Evolutionary conservation across 164 flowering plant genomes (phyloP), one percentile per base, ranked within the genome.

Genomic region (Magnolia sinica): DNA sequence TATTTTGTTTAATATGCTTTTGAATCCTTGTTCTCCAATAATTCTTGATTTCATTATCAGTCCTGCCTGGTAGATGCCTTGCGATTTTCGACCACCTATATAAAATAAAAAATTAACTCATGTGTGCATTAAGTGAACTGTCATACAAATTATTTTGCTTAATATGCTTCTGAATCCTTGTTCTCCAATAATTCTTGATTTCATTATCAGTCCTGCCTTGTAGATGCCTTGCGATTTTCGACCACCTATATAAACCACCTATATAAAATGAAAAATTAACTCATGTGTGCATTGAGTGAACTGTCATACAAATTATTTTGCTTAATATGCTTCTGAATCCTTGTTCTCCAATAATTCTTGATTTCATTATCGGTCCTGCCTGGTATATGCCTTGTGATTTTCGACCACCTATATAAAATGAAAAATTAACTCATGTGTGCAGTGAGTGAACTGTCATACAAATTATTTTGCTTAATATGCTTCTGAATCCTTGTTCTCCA

Each of bases 311-410:
- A n/a, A n/a, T n/a, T n/a, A n/a, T n/a, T n/a, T 51, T 75, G 72
- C 64, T 75, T 75, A 16, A 75, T 75, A 64, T 75, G 64, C 27
- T 68, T 75, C 50, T 75, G 77, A 31, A 75, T 75, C 45, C 72
- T 67, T 52, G 77, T 75, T 67, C 77, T 91, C 96, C 98, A 94
- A 2, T 87, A 85, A 76, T 94, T 94, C 77, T 94, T 94, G 0
- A 94, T 92, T 82, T 92, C 98, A 63, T 91, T 92, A 55, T 94
- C 97, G 0, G 98, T 92, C 79, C 98, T 87, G 73, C 97, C 98
- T 0, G 95, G 98, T 68, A 94, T 83, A 8, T 86, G 80, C 9
- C 95, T 83, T 5, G 98, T 96, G 29, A 94, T 94, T 72, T 85
- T 87, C 4, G 98, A 89, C 96, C 96, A 91, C 86, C 96, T 92